These are phyloP conservation scores for Zopfochytrium polystomum DNA, from an alignment of 371 early-diverging fungal genomes.

Conservation along the genomic window DNA sequence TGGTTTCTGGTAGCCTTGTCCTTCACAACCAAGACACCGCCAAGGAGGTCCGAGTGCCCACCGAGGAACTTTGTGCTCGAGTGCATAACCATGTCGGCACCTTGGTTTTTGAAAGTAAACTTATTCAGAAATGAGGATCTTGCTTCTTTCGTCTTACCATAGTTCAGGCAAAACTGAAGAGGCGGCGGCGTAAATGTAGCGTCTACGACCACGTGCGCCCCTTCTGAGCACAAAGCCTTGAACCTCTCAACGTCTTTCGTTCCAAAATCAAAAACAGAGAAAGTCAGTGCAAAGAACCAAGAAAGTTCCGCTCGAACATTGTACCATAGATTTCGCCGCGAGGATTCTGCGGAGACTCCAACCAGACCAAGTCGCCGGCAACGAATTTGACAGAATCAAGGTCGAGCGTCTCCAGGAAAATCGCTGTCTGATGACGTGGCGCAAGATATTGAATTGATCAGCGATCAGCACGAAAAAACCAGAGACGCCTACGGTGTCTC, in stretches of 20 bases:
- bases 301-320: neutral
- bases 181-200: slow-evolving; percentile 49
- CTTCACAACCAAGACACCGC: slow-evolving; percentile 46
- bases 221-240: slow-evolving; percentile 7
- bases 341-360: slow-evolving; percentile 47
- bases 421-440: neutral
- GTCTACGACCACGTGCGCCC: slow-evolving; percentile 39
- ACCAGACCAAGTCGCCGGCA: slow-evolving; percentile 32
- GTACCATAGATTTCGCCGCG: slow-evolving; percentile 39
- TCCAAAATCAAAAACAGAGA: too few species aligned
- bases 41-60: slow-evolving; percentile 53
- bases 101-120: slow-evolving; percentile 16
- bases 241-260: slow-evolving; percentile 15
- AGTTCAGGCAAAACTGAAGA: slow-evolving; percentile 32
- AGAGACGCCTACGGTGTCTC: slow-evolving; percentile 11
- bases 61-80: slow-evolving; percentile 48
- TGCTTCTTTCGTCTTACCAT: slow-evolving; percentile 10
- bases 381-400: slow-evolving; percentile 6
- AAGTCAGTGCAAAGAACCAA: neutral
- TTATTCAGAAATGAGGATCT: neutral
- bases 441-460: neutral
- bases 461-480: neutral
- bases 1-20: slow-evolving; percentile 18
- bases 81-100: slow-evolving; percentile 54
- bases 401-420: neutral